Percentiles rank a stretch among this genome's conserved stretches.
These are phyloP conservation scores for Botrytis squamosa DNA, from an alignment of 2,329 filamentous ascomycete genomes.

Conservation along the genomic window DNA sequence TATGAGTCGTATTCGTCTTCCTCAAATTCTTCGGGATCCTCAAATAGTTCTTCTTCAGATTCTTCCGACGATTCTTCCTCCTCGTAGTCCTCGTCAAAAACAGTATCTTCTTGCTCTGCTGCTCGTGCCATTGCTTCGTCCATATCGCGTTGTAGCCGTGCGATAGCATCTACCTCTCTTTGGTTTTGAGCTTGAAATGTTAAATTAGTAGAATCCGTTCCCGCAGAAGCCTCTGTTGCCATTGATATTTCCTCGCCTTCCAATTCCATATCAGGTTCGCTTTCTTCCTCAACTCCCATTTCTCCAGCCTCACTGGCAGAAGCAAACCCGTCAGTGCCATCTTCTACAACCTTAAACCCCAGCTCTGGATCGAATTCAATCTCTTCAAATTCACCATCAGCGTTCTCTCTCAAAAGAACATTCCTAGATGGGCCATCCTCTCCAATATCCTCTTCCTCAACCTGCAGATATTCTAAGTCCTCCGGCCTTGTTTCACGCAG, in stretches of 20 bases:
- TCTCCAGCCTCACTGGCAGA: not conserved
- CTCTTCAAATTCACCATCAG: constrained; percentile 61
- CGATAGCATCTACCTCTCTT: constrained; percentile 38
- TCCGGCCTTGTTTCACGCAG: constrained; percentile 59
- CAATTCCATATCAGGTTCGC: constrained; percentile 35
- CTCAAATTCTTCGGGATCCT: constrained; percentile 28
- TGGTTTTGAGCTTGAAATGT: constrained; percentile 35
- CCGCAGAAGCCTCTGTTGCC: constrained; percentile 35
- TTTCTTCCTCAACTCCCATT: constrained; percentile 2
- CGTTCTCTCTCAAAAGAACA: constrained; percentile 54
- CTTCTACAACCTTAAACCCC: constrained; percentile 37
- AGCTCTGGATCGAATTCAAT: constrained; percentile 45
- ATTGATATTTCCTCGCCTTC: constrained; percentile 36
- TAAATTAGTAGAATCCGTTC: constrained; percentile 24
- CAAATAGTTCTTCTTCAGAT: constrained; percentile 34
- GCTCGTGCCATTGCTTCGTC: constrained; percentile 31
- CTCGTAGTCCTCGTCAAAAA: constrained; percentile 29
- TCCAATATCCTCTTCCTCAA: constrained; percentile 46
- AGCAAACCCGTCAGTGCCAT: constrained; percentile 28
- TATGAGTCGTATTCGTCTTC: constrained; percentile 32
- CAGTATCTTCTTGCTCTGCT: constrained; percentile 32
- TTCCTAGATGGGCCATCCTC: constrained; percentile 46
- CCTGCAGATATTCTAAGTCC: constrained; percentile 49
- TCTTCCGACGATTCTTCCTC: constrained; percentile 27
- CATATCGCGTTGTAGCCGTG: constrained; percentile 38